A percentile compares a stretch with the other conserved stretches of the same genome.
phyloP scores from a whole-genome alignment of 2,329 filamentous ascomycete species.

The Rosellinia necatrix region DNA sequence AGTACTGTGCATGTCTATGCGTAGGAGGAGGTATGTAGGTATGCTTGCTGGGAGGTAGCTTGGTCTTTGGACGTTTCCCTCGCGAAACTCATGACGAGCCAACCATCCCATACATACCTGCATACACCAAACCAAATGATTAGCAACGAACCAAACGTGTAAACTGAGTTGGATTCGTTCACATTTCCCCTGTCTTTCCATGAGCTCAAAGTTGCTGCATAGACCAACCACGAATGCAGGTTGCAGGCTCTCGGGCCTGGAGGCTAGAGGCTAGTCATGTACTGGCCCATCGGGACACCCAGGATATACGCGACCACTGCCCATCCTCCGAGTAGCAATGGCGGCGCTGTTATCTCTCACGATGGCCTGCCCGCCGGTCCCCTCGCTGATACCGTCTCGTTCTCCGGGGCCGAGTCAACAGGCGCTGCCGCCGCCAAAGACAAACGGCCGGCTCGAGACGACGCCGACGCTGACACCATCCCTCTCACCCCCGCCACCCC shows the following conservation, averaged over 20 bases:
- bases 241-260: slow-evolving; percentile 42
- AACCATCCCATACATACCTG: too few species aligned
- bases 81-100: too few species aligned
- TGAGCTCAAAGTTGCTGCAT: slow-evolving; percentile 7
- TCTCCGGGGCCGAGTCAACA: slow-evolving; percentile 32
- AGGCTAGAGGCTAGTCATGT: slow-evolving; percentile 62
- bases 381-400: slow-evolving; percentile 42
- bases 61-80: too few species aligned
- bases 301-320: slow-evolving; percentile 79
- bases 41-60: too few species aligned
- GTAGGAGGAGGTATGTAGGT: too few species aligned
- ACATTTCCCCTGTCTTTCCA: neutral
- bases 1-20: too few species aligned
- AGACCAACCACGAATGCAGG: slow-evolving; percentile 38
- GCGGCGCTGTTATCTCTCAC: slow-evolving; percentile 59
- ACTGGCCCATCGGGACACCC: slow-evolving; percentile 87
- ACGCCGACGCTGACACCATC: slow-evolving; percentile 42
- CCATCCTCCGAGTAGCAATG: slow-evolving; percentile 53
- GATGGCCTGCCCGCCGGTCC: slow-evolving; percentile 59
- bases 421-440: slow-evolving; percentile 27
- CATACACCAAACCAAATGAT: slow-evolving; percentile 10
- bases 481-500: slow-evolving; percentile 58
- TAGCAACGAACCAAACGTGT: slow-evolving; percentile 15
- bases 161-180: neutral
- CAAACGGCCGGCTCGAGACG: slow-evolving; percentile 34